These are phyloP conservation scores for Crithidia fasciculata DNA, from an alignment of 208 protist genomes.

Conservation along the genomic window DNA sequence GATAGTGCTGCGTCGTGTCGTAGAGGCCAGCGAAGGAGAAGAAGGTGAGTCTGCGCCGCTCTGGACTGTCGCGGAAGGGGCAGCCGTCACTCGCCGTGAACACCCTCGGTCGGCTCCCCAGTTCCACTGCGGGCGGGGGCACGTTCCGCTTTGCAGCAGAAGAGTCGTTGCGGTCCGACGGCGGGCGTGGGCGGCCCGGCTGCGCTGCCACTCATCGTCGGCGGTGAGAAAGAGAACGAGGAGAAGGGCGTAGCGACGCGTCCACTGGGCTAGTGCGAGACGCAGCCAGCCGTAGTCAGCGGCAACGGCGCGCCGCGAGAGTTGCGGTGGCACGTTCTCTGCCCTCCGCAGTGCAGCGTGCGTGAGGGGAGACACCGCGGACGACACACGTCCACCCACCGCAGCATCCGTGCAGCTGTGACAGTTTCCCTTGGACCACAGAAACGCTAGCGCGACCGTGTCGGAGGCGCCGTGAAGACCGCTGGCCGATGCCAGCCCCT, in stretches of 20 bases:
- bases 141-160: not conserved
- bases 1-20: too few relatives aligned
- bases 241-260: slow-evolving; percentile 25
- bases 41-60: too few relatives aligned
- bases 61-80: too few relatives aligned
- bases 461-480: not conserved
- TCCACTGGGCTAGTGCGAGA: slow-evolving; percentile 15
- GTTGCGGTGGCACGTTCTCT: not conserved
- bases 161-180: not conserved
- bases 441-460: not conserved
- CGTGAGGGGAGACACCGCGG: slow-evolving; percentile 4
- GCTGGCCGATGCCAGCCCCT: not conserved
- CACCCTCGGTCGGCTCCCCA: too few relatives aligned
- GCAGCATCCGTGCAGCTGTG: too few relatives aligned
- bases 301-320: not conserved
- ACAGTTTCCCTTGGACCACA: too few relatives aligned
- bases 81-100: too few relatives aligned
- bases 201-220: slow-evolving; percentile 21
- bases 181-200: not conserved
- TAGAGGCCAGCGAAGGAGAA: too few relatives aligned
- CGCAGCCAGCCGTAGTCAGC: slow-evolving; percentile 4
- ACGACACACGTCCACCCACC: not conserved
- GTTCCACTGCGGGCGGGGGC: too few relatives aligned
- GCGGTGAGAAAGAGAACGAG: slow-evolving; percentile 21
- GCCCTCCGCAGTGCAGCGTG: too few relatives aligned